phyloP scores from a whole-genome alignment of 2,329 filamentous ascomycete genomes.

The Diaporthe sp. region DNA sequence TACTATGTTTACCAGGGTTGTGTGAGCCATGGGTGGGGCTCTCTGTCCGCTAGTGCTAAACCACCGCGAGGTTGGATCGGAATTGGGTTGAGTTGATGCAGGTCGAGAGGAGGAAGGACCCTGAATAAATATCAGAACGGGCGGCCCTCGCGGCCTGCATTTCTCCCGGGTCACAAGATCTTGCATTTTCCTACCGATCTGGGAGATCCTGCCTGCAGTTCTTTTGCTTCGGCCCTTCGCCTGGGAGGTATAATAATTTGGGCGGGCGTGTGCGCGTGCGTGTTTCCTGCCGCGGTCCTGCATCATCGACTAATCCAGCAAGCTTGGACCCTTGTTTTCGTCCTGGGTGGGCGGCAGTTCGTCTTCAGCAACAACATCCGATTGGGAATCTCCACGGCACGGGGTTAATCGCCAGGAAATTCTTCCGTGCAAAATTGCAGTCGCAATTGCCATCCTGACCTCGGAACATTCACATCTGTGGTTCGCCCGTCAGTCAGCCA shows the following conservation, averaged over 20 bases:
- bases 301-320: background rate
- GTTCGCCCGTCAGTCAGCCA: too few species aligned
- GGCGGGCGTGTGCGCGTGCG: background rate
- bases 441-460: background rate
- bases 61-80: background rate
- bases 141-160: background rate
- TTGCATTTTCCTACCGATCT: background rate
- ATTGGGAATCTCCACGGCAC: background rate
- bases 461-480: background rate
- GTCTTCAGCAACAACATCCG: background rate
- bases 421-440: background rate
- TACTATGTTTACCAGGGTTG: background rate
- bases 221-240: background rate
- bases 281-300: background rate
- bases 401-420: background rate
- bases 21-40: background rate
- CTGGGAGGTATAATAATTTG: background rate
- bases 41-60: background rate
- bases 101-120: background rate
- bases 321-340: background rate
- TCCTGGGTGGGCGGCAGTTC: background rate
- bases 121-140: constrained; percentile 16
- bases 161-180: background rate
- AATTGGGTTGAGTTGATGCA: background rate
- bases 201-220: background rate